Evolutionary conservation across 192 early-diverging fungal species (phyloP), one percentile per base, ranked within the genome.

Genomic region (Glomus cerebriforme): DNA sequence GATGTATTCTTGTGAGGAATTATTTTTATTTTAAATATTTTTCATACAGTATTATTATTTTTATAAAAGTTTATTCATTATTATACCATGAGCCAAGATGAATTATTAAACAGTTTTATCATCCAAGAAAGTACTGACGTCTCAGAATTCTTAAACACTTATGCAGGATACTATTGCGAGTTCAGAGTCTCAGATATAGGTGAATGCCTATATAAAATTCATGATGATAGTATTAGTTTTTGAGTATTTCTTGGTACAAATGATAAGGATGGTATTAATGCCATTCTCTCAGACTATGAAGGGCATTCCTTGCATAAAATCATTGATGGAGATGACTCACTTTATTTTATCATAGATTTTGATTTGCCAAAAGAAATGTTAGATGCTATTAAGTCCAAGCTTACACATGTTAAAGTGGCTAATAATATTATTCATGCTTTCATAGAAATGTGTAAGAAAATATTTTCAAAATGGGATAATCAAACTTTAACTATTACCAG

Each of bases 1-100:
- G 45, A 39, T 72, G 43, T 47, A 19, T 72, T 72, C 43, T 72
- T 47, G 69, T 31, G 39, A 72, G 7, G 69, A 72, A 39, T 72
- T 72, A 24, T 47, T 72, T 72, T 31, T 72, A 31, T 45, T 43
- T n/a, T 72, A 72, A 29, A 29, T 37, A 0, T 67, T 67, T 5
- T 67, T 8, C 29, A 19, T 27, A 19, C 29, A 29, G n/a, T n/a
- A n/a, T n/a, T n/a, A n/a, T n/a, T n/a, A n/a, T n/a, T n/a, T n/a
- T n/a, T n/a, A n/a, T n/a, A n/a, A n/a, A n/a, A n/a, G n/a, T n/a
- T n/a, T n/a, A n/a, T n/a, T n/a, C n/a, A n/a, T n/a, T n/a, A n/a
- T n/a, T n/a, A n/a, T n/a, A n/a, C n/a, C n/a, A n/a, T n/a, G n/a
- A n/a, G n/a, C n/a, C n/a, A n/a, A n/a, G n/a, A n/a, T n/a, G n/a